A percentile compares a stretch with the other conserved stretches of the same genome.
Conservation (phyloP, 169 alveolate genomes). For the Plasmodium inui region DNA sequence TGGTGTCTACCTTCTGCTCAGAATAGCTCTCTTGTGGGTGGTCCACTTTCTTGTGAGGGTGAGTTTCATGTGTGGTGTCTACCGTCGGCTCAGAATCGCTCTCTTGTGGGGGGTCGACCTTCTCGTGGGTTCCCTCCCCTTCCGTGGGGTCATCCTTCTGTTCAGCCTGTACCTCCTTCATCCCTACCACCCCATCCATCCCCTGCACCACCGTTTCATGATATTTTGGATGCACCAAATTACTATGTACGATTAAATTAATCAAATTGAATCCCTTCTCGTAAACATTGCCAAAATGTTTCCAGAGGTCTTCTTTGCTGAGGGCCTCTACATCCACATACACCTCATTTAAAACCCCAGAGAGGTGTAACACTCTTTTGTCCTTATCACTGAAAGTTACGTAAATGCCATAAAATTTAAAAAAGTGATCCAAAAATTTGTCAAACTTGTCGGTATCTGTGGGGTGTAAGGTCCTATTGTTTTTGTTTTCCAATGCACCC, state of each 20-base stretch:
- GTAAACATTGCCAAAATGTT: conserved; percentile 11
- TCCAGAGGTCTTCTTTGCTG: neutral
- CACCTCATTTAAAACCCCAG: conserved; percentile 34
- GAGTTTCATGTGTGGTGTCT: too few relatives aligned
- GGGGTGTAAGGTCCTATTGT: conserved; percentile 21
- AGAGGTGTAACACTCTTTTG: conserved; percentile 30
- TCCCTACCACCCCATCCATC: neutral
- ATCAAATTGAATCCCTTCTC: conserved; percentile 24
- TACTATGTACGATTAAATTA: conserved; percentile 40
- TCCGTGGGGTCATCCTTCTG: neutral
- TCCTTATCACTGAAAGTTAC: conserved; percentile 23
- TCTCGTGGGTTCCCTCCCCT: neutral
- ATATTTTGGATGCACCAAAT: conserved; percentile 22
- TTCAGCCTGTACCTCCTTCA: neutral
- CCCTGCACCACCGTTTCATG: neutral
- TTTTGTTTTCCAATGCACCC: conserved; percentile 2
- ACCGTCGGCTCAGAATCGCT: too few relatives aligned
- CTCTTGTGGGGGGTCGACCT: too few relatives aligned
- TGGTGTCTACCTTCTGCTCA: too few relatives aligned
- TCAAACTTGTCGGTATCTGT: conserved; percentile 21
- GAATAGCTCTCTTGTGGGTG: too few relatives aligned
- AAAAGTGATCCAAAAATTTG: conserved; percentile 24
- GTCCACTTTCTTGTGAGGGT: too few relatives aligned
- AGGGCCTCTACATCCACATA: conserved; percentile 29
- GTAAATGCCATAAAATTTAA: conserved; percentile 3